Evolutionary conservation across 441 rosid genomes (phyloP).

Genomic region (Brassica balearica): DNA sequence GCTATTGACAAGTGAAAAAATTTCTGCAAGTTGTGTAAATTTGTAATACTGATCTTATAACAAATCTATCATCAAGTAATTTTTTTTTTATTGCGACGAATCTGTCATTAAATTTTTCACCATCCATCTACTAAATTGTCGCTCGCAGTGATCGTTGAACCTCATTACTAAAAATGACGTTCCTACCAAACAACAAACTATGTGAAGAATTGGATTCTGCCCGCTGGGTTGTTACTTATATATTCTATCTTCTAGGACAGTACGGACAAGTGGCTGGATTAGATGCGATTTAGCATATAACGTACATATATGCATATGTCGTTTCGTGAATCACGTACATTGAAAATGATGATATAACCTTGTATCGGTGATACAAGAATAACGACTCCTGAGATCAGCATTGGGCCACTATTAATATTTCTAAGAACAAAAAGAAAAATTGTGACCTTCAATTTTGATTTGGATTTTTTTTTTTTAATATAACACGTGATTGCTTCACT

Average conservation of each 20-base stretch:
- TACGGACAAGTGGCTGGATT: constrained; percentile 38
- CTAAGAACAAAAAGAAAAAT: neutral
- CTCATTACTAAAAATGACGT: constrained; percentile 2
- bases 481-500: constrained; percentile 21
- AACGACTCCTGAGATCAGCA: constrained; percentile 33
- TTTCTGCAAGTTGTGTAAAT: no score
- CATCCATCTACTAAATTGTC: neutral
- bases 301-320: constrained; percentile 31
- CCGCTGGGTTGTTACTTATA: constrained; percentile 20
- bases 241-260: constrained; percentile 37
- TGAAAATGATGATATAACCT: constrained; percentile 22
- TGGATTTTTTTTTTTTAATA: neutral
- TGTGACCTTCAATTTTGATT: neutral
- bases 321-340: constrained; percentile 30
- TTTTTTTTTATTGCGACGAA: no score
- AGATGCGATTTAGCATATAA: constrained; percentile 31
- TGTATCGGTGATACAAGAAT: constrained; percentile 24
- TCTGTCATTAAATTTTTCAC: no score
- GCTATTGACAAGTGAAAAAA: no score
- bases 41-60: no score
- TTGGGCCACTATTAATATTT: constrained; percentile 16
- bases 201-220: constrained; percentile 34
- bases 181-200: constrained; percentile 18
- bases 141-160: neutral
- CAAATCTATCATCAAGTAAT: no score